Percentiles rank a stretch among this genome's conserved stretches.
Evolutionary conservation across 371 early-diverging fungal species (phyloP).

Genomic region (Syncephalis plumigaleata): DNA sequence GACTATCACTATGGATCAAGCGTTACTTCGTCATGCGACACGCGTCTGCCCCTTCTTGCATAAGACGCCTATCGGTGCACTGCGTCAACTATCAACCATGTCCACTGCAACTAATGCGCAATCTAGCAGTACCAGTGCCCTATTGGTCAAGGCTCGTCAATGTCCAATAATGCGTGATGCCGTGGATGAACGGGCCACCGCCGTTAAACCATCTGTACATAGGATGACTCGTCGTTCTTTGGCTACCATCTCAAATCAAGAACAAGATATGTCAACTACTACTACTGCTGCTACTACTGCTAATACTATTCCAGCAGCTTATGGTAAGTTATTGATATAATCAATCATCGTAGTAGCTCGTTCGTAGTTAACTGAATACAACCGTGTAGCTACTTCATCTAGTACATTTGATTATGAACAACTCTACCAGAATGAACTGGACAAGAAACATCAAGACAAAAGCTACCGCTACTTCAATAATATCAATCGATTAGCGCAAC

Average conservation of each 20-base stretch:
- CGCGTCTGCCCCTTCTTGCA: slow-evolving; percentile 39
- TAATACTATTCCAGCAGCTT: slow-evolving; percentile 1
- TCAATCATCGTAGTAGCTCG: too few relatives aligned
- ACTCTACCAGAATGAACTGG: slow-evolving; percentile 62
- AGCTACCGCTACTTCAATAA: slow-evolving; percentile 97
- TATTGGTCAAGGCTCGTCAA: slow-evolving; percentile 60
- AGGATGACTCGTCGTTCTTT: slow-evolving; percentile 13
- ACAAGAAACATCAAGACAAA: slow-evolving; percentile 92
- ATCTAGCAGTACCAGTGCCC: slow-evolving; percentile 25
- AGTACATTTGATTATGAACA: slow-evolving; percentile 77
- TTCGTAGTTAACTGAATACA: too few relatives aligned
- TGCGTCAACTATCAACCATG: slow-evolving; percentile 19
- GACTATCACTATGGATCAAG: too few relatives aligned
- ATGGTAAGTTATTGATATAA: too few relatives aligned
- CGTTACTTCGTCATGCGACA: too few relatives aligned
- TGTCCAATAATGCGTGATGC: slow-evolving; percentile 88
- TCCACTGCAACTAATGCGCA: slow-evolving; percentile 16
- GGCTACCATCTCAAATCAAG: slow-evolving; percentile 11
- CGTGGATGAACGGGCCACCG: slow-evolving; percentile 26
- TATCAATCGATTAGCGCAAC: slow-evolving; percentile 90
- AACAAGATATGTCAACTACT: slow-evolving; percentile 18
- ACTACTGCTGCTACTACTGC: slow-evolving; percentile 15
- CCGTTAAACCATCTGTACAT: slow-evolving; percentile 9
- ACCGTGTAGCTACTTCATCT: not conserved
- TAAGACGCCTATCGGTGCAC: slow-evolving; percentile 23